Percentiles rank a stretch among this genome's conserved stretches.
Evolutionary conservation across 169 alveolate species (phyloP).

Genomic region (Plasmodium vivax): DNA sequence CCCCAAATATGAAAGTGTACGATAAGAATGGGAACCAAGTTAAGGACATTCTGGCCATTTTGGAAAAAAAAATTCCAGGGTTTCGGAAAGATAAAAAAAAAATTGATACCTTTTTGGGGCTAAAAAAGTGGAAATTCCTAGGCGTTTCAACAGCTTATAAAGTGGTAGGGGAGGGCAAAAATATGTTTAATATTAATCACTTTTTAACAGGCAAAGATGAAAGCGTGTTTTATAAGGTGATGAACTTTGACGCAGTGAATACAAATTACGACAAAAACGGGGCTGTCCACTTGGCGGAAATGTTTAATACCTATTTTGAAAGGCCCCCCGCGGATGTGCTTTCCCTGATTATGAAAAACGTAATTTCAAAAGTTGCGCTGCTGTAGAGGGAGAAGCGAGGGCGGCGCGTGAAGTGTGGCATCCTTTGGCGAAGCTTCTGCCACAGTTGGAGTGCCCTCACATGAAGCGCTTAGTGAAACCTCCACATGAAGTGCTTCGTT

Average conservation of each 20-base stretch:
- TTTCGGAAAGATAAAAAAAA: constrained; percentile 65
- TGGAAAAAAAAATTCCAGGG: constrained; percentile 71
- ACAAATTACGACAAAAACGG: constrained; percentile 28
- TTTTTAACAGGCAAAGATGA: constrained; percentile 69
- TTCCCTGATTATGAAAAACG: constrained; percentile 44
- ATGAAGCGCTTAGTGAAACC: neutral
- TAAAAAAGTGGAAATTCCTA: constrained; percentile 65
- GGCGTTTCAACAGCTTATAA: constrained; percentile 74
- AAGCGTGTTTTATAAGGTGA: constrained; percentile 51
- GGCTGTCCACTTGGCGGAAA: constrained; percentile 12
- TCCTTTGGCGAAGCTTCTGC: neutral
- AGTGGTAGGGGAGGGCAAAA: constrained; percentile 68
- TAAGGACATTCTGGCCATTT: constrained; percentile 50
- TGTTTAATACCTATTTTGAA: constrained; percentile 72
- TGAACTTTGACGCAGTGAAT: constrained; percentile 67
- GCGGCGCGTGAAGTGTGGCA: neutral
- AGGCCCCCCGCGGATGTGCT: constrained; percentile 47
- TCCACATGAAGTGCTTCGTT: neutral
- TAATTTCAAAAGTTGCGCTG: neutral
- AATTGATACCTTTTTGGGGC: constrained; percentile 53
- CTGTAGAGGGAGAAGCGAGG: neutral
- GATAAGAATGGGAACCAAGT: constrained; percentile 68
- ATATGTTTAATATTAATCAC: constrained; percentile 70
- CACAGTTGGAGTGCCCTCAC: neutral
- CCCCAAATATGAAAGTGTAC: constrained; percentile 66